Base-by-base conservation (phyloP, 768 basidiomycete genomes). In the Floccularia luteovirens region DNA sequence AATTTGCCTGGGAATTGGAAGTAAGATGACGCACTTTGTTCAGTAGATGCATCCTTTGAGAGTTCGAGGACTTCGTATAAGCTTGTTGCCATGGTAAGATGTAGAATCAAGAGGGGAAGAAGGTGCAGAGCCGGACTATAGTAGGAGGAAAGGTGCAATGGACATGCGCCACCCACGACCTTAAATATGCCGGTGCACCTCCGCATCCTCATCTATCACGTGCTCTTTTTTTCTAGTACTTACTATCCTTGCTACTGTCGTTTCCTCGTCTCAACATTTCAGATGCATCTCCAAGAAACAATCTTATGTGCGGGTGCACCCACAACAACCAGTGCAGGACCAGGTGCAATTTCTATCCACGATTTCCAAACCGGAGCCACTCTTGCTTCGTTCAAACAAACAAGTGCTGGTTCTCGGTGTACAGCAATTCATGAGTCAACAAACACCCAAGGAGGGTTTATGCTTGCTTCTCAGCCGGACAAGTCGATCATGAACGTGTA, bases 401-500 rank as follows among this genome's bases (percentile, higher is more conserved):
- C 85, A 2, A 82, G 65, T 46, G 70, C 88, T 16, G 60, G 65
- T 8, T 52, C 67, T 2, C 76, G 83, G 39, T 87, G 77, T 51
- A 79, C 79, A n/a, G 75, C 79, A 5, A 64, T 79, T 19, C 67
- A 90, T 3, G 74, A 77, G 41, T 82, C 88, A 1, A 66, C 62
- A 36, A 67, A 79, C 56, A 81, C 81, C 0, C 74, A 79, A 46
- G 96, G 94, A 17, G 92, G 93, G 1, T 69, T 90, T 43, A 70
- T 96, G 39, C 69, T 96, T 16, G 80, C 89, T 21, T 79, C 82
- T 1, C 92, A 96, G 56, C 77, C 81, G 34, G 90, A 92, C 43
- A 96, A 96, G 59, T 79, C 89, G 0, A 72, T 94, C 31, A 53
- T 96, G 47, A 83, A 94, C 53, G 82, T 92, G 13, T 98, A 94